A percentile compares a stretch with the other conserved stretches of the same genome.
Evolutionary conservation across 768 basidiomycete species (phyloP).

Genomic region (Phylloporus rhodoxanthus): DNA sequence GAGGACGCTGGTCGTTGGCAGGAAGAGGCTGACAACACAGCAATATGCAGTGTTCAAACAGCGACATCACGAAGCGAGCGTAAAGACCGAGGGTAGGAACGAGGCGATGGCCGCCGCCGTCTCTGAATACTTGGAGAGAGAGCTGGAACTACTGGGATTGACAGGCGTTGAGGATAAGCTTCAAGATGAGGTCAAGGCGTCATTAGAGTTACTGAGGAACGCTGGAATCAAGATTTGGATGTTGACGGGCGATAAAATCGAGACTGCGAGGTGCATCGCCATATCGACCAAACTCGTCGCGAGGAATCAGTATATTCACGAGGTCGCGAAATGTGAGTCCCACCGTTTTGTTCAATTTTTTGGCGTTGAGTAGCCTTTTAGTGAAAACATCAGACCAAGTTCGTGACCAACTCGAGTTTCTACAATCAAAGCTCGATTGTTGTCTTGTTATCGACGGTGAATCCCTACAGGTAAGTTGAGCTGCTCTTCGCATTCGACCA

Average conservation of each 20-base stretch:
- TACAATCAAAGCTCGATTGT: conserved; percentile 92
- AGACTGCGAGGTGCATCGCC: conserved; percentile 97
- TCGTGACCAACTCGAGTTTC: conserved; percentile 84
- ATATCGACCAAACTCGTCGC: conserved; percentile 95
- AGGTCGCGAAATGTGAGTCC: conserved; percentile 77
- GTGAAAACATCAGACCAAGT: conserved; percentile 82
- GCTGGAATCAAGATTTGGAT: conserved; percentile 99
- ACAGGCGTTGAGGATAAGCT: conserved; percentile 99
- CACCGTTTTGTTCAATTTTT: background rate
- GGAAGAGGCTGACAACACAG: conserved; percentile 66
- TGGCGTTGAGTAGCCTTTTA: conserved; percentile 29
- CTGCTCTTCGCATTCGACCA: background rate
- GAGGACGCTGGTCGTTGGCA: conserved; percentile 87
- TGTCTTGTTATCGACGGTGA: conserved; percentile 98
- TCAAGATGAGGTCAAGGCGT: conserved; percentile 94
- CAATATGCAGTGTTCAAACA: conserved; percentile 70
- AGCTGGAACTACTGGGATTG: conserved; percentile 85
- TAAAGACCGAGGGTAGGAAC: conserved; percentile 71
- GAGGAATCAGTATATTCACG: conserved; percentile 95
- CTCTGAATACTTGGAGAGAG: conserved; percentile 71
- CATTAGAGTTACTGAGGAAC: conserved; percentile 87
- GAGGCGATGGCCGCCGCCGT: conserved; percentile 78
- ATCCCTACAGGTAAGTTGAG: conserved; percentile 68
- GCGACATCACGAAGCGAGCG: conserved; percentile 69
- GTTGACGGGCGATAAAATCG: conserved; percentile 98